Percentiles rank a stretch among this genome's conserved stretches.
phyloP scores from a whole-genome alignment of 2,329 filamentous ascomycete genomes.

The Mycosphaerella sp. region DNA sequence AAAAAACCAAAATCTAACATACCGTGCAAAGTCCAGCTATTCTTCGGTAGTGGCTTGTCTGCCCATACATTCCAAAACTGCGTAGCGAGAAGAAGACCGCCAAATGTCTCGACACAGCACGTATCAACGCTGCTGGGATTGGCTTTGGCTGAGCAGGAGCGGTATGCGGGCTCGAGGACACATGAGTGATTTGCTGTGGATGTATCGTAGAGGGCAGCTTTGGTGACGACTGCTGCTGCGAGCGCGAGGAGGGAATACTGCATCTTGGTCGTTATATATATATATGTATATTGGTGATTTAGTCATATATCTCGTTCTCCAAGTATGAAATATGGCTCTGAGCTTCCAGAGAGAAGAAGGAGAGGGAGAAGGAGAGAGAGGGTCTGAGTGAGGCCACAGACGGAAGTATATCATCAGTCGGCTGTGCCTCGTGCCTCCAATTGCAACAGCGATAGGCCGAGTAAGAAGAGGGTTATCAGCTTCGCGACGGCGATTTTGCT shows the following conservation, averaged over 20 bases:
- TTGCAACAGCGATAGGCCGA: no score
- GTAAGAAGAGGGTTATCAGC: no score
- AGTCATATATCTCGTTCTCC: no score
- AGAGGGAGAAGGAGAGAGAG: no score
- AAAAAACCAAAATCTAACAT: neutral
- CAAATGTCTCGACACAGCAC: slow-evolving; percentile 60
- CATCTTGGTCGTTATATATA: slow-evolving; percentile 13
- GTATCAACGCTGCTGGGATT: slow-evolving; percentile 45
- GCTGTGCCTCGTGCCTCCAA: no score
- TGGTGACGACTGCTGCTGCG: slow-evolving; percentile 10
- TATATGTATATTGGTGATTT: no score
- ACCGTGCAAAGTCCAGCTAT: slow-evolving; percentile 54
- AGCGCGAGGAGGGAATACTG: slow-evolving; percentile 13
- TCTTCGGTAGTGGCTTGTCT: slow-evolving; percentile 52
- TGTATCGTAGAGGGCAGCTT: slow-evolving; percentile 41
- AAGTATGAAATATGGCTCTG: no score
- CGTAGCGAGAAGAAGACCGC: slow-evolving; percentile 55
- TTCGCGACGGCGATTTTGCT: no score
- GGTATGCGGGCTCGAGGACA: slow-evolving; percentile 35
- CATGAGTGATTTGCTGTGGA: slow-evolving; percentile 53
- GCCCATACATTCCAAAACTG: slow-evolving; percentile 62
- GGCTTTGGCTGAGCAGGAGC: slow-evolving; percentile 48
- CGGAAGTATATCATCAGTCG: no score
- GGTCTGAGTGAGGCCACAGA: no score
- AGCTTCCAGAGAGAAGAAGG: no score